A percentile compares a stretch with the other conserved stretches of the same genome.
Evolutionary conservation across 345 rosid genomes (phyloP).

Genomic region (Jatropha curcas): DNA sequence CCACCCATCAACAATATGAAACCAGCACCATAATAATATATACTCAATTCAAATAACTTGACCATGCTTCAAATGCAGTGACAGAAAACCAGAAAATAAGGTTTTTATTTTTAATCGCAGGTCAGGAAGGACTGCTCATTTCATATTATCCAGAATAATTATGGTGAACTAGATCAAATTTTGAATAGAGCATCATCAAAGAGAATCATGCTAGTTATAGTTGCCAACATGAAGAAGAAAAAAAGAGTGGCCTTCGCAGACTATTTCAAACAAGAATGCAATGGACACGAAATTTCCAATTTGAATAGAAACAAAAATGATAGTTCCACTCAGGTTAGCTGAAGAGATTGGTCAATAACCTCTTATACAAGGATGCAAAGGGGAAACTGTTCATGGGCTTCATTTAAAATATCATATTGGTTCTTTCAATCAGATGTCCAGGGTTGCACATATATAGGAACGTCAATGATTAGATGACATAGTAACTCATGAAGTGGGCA

Average conservation of each 20-base stretch:
- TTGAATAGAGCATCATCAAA: neutral
- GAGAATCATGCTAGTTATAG: neutral
- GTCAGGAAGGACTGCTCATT: neutral
- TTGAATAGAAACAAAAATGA: no score
- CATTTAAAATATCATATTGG: neutral
- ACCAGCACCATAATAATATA: neutral
- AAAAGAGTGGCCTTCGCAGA: neutral
- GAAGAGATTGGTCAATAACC: neutral
- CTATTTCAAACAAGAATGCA: neutral
- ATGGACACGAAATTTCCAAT: neutral
- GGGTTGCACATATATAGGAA: neutral
- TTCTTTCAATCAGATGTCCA: neutral
- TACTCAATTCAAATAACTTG: neutral
- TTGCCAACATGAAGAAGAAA: neutral
- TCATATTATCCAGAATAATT: neutral
- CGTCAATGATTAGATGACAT: neutral
- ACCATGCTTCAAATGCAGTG: neutral
- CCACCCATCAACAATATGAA: slow-evolving; percentile 3
- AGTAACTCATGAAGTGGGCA: neutral
- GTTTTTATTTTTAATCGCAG: neutral
- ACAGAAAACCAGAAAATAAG: neutral
- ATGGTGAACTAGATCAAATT: neutral
- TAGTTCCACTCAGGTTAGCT: neutral
- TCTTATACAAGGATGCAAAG: neutral
- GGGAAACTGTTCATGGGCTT: neutral